Evolutionary conservation across 352 stramenopile species (phyloP), one percentile per base, ranked within the genome.

Genomic region (Thraustochytrium sp.): DNA sequence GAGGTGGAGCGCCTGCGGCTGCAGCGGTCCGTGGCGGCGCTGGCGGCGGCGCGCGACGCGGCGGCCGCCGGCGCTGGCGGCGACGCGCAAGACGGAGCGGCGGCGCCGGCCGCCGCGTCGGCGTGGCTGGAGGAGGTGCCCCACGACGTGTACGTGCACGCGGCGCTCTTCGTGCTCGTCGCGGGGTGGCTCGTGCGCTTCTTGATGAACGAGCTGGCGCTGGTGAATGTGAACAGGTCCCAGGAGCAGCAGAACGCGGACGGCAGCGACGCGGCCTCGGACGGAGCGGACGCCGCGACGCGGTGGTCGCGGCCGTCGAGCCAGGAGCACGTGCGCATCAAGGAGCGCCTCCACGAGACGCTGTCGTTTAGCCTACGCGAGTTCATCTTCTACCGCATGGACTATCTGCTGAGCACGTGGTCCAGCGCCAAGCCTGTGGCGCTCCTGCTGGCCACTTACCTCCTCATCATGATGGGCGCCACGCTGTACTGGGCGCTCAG

Each of bases 391-490:
- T 77, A 77, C 37, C 42, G 65, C 11, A 77, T 77, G 65, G 65
- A 77, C 65, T 77, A 77, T 36, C 42, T 77, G 46, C 38, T 77
- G 13, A 77, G 65, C 37, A 77, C 65, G n/a, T 77, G 65, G 65
- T 55, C 65, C 9, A 62, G 83, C 62, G 85, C 85, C 36, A 88
- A 88, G 56, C 84, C 85, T 36, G 63, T 48, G 37, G 62, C 86
- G 8, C 54, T 88, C 11, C 80, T 88, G 36, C 78, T 84, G n/a
- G 72, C 85, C 5, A 87, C 85, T 5, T 88, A 86, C 51, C 55
- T 88, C 1, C 72, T 88, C 2, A 87, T 88, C 42, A 76, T 85
- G 13, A 38, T 85, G 3, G 85, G 85, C 26, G 84, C 85, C 13
- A 86, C 72, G 34, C 46, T 87, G 46, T 64, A 53, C 36, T 80